These are phyloP conservation scores for Citrus mangshanensis DNA, from an alignment of 345 rosid species.

Conservation along the genomic window DNA sequence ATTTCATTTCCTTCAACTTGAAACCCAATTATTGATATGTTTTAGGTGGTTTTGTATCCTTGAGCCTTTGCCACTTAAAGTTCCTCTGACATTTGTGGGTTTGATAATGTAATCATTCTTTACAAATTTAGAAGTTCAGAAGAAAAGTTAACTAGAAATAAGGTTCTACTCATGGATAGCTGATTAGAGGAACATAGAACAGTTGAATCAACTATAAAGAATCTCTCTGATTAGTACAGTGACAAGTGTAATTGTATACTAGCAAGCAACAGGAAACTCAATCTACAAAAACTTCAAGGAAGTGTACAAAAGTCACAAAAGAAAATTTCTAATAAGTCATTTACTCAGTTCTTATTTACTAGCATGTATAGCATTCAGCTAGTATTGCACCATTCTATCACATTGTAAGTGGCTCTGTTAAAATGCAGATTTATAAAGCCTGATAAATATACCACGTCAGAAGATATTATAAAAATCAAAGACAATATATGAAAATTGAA, in stretches of 20 bases:
- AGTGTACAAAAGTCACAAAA: not conserved
- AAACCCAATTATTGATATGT: not conserved
- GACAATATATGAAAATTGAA: not conserved
- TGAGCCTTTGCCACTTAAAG: not conserved
- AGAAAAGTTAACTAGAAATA: not conserved
- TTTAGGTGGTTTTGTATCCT: not conserved
- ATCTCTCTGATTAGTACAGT: not conserved
- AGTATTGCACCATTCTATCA: not conserved
- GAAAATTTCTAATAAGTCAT: not conserved
- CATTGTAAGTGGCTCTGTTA: not conserved
- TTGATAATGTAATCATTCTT: not conserved
- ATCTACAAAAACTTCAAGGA: slow-evolving; percentile 5
- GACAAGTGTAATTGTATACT: not conserved
- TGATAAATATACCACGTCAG: not conserved
- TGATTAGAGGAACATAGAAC: not conserved
- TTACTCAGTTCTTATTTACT: not conserved
- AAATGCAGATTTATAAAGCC: not conserved
- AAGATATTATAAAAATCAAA: not conserved
- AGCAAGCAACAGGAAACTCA: not conserved
- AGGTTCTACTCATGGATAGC: not conserved
- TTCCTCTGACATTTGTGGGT: not conserved
- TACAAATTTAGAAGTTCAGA: not conserved
- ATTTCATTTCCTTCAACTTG: not conserved
- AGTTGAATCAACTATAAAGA: not conserved
- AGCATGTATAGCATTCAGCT: not conserved